Conservation (phyloP, 805 yeast genomes). For the Priceomyces fermenticarens region DNA sequence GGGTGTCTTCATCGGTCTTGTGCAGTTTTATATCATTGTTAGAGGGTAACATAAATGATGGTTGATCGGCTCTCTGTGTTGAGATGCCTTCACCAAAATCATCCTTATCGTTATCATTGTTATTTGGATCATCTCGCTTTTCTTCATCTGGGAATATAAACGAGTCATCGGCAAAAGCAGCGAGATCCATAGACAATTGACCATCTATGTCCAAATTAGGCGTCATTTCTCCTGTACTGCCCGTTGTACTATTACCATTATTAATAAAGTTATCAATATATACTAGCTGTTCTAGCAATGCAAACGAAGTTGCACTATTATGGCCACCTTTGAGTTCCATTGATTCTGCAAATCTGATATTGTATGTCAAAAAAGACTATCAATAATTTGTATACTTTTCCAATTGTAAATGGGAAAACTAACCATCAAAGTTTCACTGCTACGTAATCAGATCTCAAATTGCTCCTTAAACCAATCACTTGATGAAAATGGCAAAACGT, state of each 20-base stretch:
- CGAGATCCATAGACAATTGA: constrained; percentile 53
- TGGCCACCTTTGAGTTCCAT: constrained; percentile 3
- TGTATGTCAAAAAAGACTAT: no score
- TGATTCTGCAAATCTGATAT: background rate
- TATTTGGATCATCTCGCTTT: constrained; percentile 33
- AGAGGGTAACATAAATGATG: background rate
- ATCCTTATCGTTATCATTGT: constrained; percentile 3
- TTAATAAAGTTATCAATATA: constrained; percentile 77
- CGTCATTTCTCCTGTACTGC: constrained; percentile 24
- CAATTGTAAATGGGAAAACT: no score
- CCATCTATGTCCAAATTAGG: constrained; percentile 41
- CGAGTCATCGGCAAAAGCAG: constrained; percentile 80
- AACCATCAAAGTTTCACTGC: no score
- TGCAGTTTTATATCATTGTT: background rate
- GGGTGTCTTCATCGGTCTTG: background rate
- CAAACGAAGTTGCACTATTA: constrained; percentile 25
- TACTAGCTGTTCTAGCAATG: constrained; percentile 71
- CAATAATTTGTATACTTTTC: no score
- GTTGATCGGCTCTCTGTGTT: background rate
- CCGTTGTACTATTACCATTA: constrained; percentile 21
- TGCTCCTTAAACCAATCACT: no score
- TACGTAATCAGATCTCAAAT: no score
- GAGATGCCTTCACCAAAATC: background rate
- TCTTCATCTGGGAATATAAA: constrained; percentile 83
- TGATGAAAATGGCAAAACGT: no score